phyloP scores from a whole-genome alignment of 2,329 filamentous ascomycete genomes.

The Ciborinia camelliae region DNA sequence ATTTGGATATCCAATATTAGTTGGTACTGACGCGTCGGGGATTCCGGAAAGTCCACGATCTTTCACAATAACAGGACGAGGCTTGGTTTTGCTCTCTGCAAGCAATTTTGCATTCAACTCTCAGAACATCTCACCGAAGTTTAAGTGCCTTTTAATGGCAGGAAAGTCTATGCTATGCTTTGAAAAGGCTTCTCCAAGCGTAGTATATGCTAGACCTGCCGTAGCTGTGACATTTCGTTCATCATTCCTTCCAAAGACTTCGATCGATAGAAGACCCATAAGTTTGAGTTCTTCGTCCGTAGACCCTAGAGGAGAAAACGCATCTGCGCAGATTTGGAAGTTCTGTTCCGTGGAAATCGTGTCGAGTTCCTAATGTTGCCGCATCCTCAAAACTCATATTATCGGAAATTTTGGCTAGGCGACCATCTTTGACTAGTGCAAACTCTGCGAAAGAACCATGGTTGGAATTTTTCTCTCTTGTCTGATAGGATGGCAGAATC shows the following conservation, averaged over 20 bases:
- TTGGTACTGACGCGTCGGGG: background rate
- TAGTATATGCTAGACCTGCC: slow-evolving; percentile 1
- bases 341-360: slow-evolving; percentile 31
- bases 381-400: slow-evolving; percentile 45
- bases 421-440: slow-evolving; percentile 38
- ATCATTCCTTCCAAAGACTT: background rate
- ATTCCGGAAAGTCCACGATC: background rate
- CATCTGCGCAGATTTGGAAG: slow-evolving; percentile 20
- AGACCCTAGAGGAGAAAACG: background rate
- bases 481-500: background rate
- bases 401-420: slow-evolving; percentile 44
- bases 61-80: background rate
- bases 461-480: slow-evolving; percentile 13
- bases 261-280: background rate
- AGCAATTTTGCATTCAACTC: background rate
- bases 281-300: background rate
- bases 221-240: background rate
- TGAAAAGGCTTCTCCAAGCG: background rate
- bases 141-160: background rate
- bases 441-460: slow-evolving; percentile 31
- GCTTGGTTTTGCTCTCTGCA: background rate
- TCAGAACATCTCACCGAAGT: background rate
- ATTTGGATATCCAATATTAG: background rate
- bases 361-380: slow-evolving; percentile 38
- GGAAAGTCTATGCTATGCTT: background rate